These are phyloP conservation scores for Microbotryum lychnidis-dioicae DNA, from an alignment of 1,284 basidiomycete genomes.

Conservation along the genomic window DNA sequence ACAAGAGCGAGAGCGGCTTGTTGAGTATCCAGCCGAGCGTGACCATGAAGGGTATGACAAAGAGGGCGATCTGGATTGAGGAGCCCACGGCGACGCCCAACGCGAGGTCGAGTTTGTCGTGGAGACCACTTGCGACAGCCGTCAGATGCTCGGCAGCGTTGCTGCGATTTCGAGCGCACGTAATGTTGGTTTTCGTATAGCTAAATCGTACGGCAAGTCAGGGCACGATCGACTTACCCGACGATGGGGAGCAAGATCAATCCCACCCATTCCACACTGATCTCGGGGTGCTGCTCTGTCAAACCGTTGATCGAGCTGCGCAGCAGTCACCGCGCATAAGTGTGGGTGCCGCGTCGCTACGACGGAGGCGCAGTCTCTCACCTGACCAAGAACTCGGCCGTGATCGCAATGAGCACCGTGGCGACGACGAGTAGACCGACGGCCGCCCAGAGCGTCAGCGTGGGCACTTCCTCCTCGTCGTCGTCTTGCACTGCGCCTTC, in stretches of 20 bases:
- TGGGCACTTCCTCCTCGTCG: conserved; percentile 46
- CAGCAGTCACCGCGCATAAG: conserved; percentile 15
- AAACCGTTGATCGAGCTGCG: conserved; percentile 41
- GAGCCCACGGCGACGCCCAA: conserved; percentile 59
- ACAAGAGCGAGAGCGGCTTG: conserved; percentile 45
- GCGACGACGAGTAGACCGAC: conserved; percentile 52
- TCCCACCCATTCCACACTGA: conserved; percentile 45
- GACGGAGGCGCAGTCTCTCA: not conserved
- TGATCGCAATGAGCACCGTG: conserved; percentile 58
- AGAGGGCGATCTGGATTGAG: conserved; percentile 76
- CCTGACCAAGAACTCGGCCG: conserved; percentile 42
- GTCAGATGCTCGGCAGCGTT: conserved; percentile 36
- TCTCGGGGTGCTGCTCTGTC: conserved; percentile 41
- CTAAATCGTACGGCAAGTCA: not conserved
- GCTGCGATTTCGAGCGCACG: conserved; percentile 3
- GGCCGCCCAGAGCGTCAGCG: conserved; percentile 51
- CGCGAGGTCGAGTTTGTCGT: conserved; percentile 53
- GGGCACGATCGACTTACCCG: conserved; percentile 20
- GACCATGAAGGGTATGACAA: conserved; percentile 60
- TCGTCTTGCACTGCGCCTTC: conserved; percentile 43
- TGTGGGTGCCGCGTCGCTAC: not conserved
- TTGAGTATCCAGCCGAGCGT: conserved; percentile 46
- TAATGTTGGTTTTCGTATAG: not conserved
- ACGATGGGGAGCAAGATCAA: conserved; percentile 39
- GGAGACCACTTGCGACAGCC: conserved; percentile 41